These are phyloP conservation scores for Xylaria longipes DNA, from an alignment of 495 filamentous ascomycete species.

Conservation along the genomic window DNA sequence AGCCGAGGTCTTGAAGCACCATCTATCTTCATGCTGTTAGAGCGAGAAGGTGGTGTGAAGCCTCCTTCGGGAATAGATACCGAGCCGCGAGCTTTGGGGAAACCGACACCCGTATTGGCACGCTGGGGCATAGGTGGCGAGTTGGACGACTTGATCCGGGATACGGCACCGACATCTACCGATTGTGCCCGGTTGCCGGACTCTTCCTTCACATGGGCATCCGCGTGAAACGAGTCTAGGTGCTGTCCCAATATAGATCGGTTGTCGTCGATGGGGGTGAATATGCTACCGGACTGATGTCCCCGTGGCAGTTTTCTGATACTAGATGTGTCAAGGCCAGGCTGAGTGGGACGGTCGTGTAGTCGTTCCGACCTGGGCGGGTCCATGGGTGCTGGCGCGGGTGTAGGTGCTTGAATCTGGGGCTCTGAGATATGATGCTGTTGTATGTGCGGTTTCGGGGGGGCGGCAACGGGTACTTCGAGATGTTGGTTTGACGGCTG, in stretches of 20 bases:
- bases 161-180: constrained; percentile 64
- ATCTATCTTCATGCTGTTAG: constrained; percentile 65
- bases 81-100: constrained; percentile 56
- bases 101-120: constrained; percentile 47
- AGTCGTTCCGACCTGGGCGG: constrained; percentile 51
- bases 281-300: constrained; percentile 85
- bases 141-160: constrained; percentile 47
- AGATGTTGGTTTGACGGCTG: constrained; percentile 46
- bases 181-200: constrained; percentile 64
- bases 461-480: constrained; percentile 51
- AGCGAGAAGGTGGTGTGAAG: constrained; percentile 74
- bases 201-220: constrained; percentile 53
- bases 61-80: constrained; percentile 59
- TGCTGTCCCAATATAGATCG: constrained; percentile 87
- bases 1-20: constrained; percentile 78
- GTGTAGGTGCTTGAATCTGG: constrained; percentile 39
- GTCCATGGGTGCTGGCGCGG: constrained; percentile 51
- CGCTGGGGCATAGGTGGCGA: constrained; percentile 60
- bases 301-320: constrained; percentile 74
- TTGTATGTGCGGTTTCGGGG: constrained; percentile 46
- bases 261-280: constrained; percentile 94
- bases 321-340: constrained; percentile 50
- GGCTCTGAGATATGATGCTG: constrained; percentile 23
- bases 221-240: constrained; percentile 65
- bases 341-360: constrained; percentile 46